These are phyloP conservation scores for Amanita rubescens DNA, from an alignment of 768 basidiomycete species.

Conservation along the genomic window DNA sequence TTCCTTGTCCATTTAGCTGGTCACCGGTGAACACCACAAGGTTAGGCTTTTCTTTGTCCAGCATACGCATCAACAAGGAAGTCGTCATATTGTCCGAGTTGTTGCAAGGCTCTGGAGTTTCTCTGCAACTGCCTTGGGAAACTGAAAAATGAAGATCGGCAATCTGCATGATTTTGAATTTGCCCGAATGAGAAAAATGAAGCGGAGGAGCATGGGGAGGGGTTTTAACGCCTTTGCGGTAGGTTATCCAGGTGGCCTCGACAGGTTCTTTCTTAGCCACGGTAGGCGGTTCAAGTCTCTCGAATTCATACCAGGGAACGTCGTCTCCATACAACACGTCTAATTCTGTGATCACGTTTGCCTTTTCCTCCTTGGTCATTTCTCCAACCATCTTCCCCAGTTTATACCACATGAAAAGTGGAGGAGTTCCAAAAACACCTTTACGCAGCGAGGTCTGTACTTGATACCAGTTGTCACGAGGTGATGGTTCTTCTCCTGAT, in stretches of 20 bases:
- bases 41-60: slow-evolving; percentile 83
- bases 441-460: slow-evolving; percentile 54
- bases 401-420: slow-evolving; percentile 76
- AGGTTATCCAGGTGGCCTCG: slow-evolving; percentile 57
- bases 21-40: slow-evolving; percentile 91
- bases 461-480: slow-evolving; percentile 53
- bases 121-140: slow-evolving; percentile 67
- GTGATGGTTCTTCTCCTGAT: slow-evolving; percentile 42
- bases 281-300: slow-evolving; percentile 59
- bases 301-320: slow-evolving; percentile 81
- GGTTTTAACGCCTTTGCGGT: slow-evolving; percentile 67
- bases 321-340: slow-evolving; percentile 86
- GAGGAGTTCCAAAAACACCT: slow-evolving; percentile 48
- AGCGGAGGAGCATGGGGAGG: slow-evolving; percentile 70
- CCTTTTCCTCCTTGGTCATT: slow-evolving; percentile 47
- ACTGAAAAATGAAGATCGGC: slow-evolving; percentile 95
- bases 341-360: slow-evolving; percentile 79
- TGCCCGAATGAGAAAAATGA: slow-evolving; percentile 77
- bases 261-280: slow-evolving; percentile 32
- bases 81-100: slow-evolving; percentile 75
- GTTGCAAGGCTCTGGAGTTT: slow-evolving; percentile 53
- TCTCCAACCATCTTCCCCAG: slow-evolving; percentile 54
- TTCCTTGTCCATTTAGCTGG: slow-evolving; percentile 87
- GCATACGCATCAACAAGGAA: slow-evolving; percentile 58
- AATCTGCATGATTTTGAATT: slow-evolving; percentile 84